Evolutionary conservation across 1,139 yeast genomes (phyloP).

Genomic region (Yamadazyma triangularis): DNA sequence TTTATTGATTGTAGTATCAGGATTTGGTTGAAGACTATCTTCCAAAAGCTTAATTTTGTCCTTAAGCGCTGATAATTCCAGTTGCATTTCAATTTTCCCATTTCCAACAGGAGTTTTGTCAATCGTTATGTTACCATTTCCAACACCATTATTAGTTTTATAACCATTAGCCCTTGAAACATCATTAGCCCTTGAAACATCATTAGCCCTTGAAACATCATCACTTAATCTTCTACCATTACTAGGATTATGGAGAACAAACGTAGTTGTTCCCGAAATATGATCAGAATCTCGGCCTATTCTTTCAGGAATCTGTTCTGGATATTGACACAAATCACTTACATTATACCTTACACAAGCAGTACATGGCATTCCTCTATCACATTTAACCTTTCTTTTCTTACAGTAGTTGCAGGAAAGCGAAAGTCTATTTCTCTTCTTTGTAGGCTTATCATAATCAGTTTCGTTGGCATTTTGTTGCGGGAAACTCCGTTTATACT

Average conservation of each 20-base stretch:
- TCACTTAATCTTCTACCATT: no score
- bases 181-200: no score
- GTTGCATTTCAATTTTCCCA: no score
- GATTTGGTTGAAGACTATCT: slow-evolving; percentile 1
- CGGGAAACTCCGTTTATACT: no score
- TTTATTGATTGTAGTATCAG: not conserved
- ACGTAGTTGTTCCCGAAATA: no score
- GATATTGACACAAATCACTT: slow-evolving; percentile 27
- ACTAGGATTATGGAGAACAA: no score
- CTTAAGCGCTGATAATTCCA: slow-evolving; percentile 30
- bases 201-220: no score
- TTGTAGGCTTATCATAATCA: slow-evolving; percentile 6
- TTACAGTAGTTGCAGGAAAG: slow-evolving; percentile 40
- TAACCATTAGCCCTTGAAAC: no score
- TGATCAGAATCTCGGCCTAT: slow-evolving; percentile 13
- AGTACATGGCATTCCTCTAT: slow-evolving; percentile 37
- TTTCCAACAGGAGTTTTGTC: no score
- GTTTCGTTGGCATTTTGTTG: no score
- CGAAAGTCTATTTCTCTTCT: slow-evolving; percentile 30
- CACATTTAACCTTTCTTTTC: slow-evolving; percentile 40
- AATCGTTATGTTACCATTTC: no score
- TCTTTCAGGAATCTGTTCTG: not conserved
- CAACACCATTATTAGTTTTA: not conserved
- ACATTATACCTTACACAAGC: slow-evolving; percentile 36
- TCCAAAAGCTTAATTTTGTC: slow-evolving; percentile 41